A percentile compares a stretch with the other conserved stretches of the same genome.
Conservation (phyloP, 768 basidiomycete species). For the Kwoniella sp. region DNA sequence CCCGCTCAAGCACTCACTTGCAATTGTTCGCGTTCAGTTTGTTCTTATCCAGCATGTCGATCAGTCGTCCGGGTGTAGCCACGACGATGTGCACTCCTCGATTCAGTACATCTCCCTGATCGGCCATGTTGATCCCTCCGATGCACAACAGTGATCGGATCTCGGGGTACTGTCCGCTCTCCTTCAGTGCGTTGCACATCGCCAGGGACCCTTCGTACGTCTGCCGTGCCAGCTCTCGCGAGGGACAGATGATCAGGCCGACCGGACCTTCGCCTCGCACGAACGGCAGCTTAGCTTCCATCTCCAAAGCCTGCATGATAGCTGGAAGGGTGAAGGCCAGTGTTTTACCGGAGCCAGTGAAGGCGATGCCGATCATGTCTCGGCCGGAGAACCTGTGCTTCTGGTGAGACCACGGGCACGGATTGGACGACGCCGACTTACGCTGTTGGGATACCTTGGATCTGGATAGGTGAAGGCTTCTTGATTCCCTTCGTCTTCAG, state of each 20-base stretch:
- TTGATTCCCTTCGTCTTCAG: slow-evolving; percentile 79
- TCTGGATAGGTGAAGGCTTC: slow-evolving; percentile 88
- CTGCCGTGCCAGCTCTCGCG: slow-evolving; percentile 91
- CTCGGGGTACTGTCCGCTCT: slow-evolving; percentile 70
- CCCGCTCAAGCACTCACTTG: slow-evolving; percentile 57
- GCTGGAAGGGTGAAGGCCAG: slow-evolving; percentile 97
- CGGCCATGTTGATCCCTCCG: slow-evolving; percentile 96
- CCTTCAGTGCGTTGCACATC: slow-evolving; percentile 79
- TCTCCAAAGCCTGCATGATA: slow-evolving; percentile 93
- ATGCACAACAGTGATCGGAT: slow-evolving; percentile 88
- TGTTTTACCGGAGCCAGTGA: slow-evolving; percentile 98
- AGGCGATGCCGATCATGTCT: slow-evolving; percentile 98
- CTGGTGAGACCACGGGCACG: neutral
- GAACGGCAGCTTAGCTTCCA: slow-evolving; percentile 84
- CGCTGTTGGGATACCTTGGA: slow-evolving; percentile 96
- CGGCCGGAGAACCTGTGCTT: slow-evolving; percentile 86
- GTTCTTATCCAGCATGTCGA: slow-evolving; percentile 97
- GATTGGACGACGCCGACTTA: slow-evolving; percentile 44
- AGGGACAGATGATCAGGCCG: slow-evolving; percentile 94
- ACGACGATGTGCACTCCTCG: slow-evolving; percentile 93
- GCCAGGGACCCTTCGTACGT: slow-evolving; percentile 89
- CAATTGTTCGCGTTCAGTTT: slow-evolving; percentile 86
- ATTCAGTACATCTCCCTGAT: slow-evolving; percentile 85
- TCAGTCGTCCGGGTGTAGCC: slow-evolving; percentile 91
- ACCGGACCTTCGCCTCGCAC: slow-evolving; percentile 91